Percentiles rank a stretch among this genome's conserved stretches.
phyloP scores from a whole-genome alignment of 495 filamentous ascomycete genomes.

The Aspergillus wentii region DNA sequence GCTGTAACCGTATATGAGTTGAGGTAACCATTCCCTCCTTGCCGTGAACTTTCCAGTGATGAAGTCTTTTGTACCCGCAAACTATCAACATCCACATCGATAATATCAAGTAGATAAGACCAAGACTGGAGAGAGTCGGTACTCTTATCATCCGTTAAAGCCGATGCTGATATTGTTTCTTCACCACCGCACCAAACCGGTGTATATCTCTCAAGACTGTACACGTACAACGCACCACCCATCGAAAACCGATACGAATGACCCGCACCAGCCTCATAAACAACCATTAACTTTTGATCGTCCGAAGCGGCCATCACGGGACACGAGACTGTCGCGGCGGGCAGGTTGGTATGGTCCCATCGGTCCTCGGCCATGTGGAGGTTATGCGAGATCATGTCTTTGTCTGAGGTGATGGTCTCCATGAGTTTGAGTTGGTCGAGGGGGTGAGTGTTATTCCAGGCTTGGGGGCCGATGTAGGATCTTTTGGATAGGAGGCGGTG shows the following conservation, averaged over 20 bases:
- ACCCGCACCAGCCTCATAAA: conserved; percentile 13
- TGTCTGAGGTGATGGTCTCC: background rate
- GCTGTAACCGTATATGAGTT: conserved; percentile 5
- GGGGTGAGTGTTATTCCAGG: conserved; percentile 1
- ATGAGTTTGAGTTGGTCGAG: background rate
- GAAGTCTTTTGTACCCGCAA: background rate
- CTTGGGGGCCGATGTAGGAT: conserved; percentile 5
- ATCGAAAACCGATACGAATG: conserved; percentile 6
- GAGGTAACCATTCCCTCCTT: background rate
- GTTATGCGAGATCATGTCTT: background rate
- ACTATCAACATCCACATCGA: conserved; percentile 4
- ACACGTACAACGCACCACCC: conserved; percentile 15
- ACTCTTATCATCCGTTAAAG: background rate
- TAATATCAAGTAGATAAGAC: conserved; percentile 5
- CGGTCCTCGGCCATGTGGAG: conserved; percentile 4
- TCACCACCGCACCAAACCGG: background rate
- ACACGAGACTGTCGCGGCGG: conserved; percentile 6
- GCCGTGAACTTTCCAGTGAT: too few relatives aligned
- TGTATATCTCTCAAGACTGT: conserved; percentile 1
- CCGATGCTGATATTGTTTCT: background rate
- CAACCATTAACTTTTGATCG: conserved; percentile 8
- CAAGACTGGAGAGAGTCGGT: background rate
- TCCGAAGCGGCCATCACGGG: conserved; percentile 16
- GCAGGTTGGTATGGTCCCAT: conserved; percentile 12
- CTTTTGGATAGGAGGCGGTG: conserved; percentile 12